Evolutionary conservation across 495 filamentous ascomycete species (phyloP).

Genomic region (Saxophila tyrrhenica): DNA sequence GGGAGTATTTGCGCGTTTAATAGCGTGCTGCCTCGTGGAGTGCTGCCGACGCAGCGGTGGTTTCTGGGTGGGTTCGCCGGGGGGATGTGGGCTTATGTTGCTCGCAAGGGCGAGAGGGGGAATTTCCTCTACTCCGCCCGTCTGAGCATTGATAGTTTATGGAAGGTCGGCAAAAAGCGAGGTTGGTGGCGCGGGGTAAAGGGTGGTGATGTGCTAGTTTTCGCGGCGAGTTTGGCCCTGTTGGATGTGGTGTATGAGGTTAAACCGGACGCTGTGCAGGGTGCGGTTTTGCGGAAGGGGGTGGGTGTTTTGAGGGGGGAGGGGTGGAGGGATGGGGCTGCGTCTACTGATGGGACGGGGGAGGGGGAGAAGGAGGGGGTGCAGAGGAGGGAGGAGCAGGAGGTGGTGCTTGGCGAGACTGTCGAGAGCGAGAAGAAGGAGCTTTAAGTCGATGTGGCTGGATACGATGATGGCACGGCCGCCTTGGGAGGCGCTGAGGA

Average conservation of each 20-base stretch:
- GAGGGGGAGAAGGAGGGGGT: not conserved
- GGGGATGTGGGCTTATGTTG: constrained; percentile 70
- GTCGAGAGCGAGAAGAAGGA: not conserved
- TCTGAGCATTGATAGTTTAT: constrained; percentile 63
- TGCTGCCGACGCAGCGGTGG: constrained; percentile 72
- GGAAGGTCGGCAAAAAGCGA: constrained; percentile 84
- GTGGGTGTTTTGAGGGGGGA: constrained; percentile 66
- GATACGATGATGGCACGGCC: not conserved
- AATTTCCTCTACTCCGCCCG: constrained; percentile 64
- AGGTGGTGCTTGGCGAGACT: not conserved
- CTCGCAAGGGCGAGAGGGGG: constrained; percentile 46
- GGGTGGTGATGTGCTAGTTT: constrained; percentile 72
- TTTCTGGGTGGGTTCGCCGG: constrained; percentile 78
- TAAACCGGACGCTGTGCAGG: constrained; percentile 54
- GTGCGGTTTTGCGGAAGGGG: constrained; percentile 56
- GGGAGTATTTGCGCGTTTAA: constrained; percentile 80
- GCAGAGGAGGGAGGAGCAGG: not conserved
- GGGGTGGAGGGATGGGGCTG: constrained; percentile 40
- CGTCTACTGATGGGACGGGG: not conserved
- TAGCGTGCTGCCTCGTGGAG: constrained; percentile 55
- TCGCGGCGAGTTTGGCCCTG: constrained; percentile 63
- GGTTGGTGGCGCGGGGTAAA: constrained; percentile 70
- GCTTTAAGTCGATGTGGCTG: not conserved
- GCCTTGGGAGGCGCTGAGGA: no score
- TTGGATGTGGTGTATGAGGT: constrained; percentile 70